A percentile compares a stretch with the other conserved stretches of the same genome.
Evolutionary conservation across 176 grass and related monocot genomes (phyloP).

Genomic region (Rhipidocladum racemiflorum): DNA sequence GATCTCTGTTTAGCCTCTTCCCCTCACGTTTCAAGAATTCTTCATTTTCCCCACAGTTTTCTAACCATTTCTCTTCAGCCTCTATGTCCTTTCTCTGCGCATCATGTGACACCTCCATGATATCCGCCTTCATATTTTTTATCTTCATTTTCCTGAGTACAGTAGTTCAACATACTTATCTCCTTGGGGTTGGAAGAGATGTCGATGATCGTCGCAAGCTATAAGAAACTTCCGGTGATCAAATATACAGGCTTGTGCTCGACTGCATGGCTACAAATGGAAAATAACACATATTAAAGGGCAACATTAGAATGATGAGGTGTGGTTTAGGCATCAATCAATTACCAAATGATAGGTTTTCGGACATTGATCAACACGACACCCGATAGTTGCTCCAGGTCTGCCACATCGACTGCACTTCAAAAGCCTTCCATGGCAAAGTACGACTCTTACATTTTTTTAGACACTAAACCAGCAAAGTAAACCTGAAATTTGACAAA

Average conservation of each 20-base stretch:
- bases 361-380: constrained; percentile 82
- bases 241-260: constrained; percentile 85
- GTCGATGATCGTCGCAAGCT: constrained; percentile 84
- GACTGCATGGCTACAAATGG: constrained; percentile 72
- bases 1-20: constrained; percentile 84
- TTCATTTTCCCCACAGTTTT: constrained; percentile 97
- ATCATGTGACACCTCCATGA: constrained; percentile 77
- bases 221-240: constrained; percentile 99
- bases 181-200: constrained; percentile 87
- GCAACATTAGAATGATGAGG: neutral
- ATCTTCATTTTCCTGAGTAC: constrained; percentile 79
- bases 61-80: constrained; percentile 95
- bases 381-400: constrained; percentile 94
- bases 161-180: constrained; percentile 58
- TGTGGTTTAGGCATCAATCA: constrained; percentile 10
- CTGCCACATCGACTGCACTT: constrained; percentile 95
- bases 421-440: constrained; percentile 84
- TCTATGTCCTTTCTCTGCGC: constrained; percentile 80
- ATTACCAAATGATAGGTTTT: constrained; percentile 99
- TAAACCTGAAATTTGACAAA: constrained; percentile 84
- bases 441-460: constrained; percentile 90
- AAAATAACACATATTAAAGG: constrained; percentile 34
- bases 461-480: constrained; percentile 91
- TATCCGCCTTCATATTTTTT: constrained; percentile 76
- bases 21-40: constrained; percentile 96